phyloP scores from a whole-genome alignment of 2,329 filamentous ascomycete species.

The Tolypocladium tundrense region DNA sequence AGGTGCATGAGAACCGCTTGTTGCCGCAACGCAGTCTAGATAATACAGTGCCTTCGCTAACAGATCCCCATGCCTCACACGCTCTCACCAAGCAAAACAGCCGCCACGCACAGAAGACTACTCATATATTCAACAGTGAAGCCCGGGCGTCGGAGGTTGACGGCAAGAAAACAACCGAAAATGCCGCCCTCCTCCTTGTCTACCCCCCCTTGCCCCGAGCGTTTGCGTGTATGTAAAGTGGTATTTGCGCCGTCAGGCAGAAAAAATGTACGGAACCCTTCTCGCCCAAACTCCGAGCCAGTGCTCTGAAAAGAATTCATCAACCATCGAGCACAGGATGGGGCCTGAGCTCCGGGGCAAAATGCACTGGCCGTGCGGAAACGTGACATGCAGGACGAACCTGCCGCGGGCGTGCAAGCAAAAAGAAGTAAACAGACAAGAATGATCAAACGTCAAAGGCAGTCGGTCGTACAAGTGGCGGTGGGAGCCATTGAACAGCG shows the following conservation, averaged over 20 bases:
- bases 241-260: conserved; percentile 3
- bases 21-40: not conserved
- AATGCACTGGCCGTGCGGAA: not conserved
- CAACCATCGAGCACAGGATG: not conserved
- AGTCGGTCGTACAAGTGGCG: not conserved
- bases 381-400: not conserved
- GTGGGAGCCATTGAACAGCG: not conserved
- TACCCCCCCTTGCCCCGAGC: not conserved
- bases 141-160: not conserved
- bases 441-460: not conserved
- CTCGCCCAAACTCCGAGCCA: not conserved
- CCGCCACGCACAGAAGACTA: not conserved
- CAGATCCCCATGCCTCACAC: not conserved
- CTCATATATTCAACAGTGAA: not conserved
- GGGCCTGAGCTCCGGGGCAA: not conserved
- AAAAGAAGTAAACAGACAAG: not conserved
- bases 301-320: not conserved
- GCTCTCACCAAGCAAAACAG: not conserved
- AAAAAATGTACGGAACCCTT: not conserved
- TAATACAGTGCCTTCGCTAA: not conserved
- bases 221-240: conserved; percentile 9
- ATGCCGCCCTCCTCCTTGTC: not conserved
- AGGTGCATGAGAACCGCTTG: not conserved
- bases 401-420: not conserved
- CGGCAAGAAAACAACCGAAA: not conserved